A percentile compares a stretch with the other conserved stretches of the same genome.
Conservation (phyloP, 202 grass and related monocot genomes). For the Schoenoplectus tabernaemontani region DNA sequence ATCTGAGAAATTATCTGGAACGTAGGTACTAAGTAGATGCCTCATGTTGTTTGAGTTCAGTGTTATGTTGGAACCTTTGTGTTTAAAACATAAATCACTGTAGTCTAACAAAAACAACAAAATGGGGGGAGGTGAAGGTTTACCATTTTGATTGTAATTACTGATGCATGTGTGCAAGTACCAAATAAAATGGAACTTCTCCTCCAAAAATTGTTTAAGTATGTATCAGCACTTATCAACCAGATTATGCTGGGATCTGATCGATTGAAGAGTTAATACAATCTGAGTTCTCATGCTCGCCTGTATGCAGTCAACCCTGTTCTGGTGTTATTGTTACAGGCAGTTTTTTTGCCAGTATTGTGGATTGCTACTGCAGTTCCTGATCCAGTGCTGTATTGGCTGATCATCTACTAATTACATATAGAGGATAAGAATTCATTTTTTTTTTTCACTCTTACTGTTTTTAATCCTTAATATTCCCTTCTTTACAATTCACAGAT, state of each 20-base stretch:
- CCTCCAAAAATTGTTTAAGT: background rate
- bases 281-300: background rate
- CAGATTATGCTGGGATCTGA: background rate
- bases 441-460: background rate
- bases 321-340: background rate
- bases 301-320: background rate
- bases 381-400: background rate
- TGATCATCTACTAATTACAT: background rate
- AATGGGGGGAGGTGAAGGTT: background rate
- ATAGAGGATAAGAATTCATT: background rate
- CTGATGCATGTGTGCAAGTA: background rate
- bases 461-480: background rate
- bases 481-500: constrained; percentile 37
- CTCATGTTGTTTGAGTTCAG: background rate
- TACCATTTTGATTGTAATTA: background rate
- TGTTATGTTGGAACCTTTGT: background rate
- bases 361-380: background rate
- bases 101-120: background rate
- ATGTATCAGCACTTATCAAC: background rate
- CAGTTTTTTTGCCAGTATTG: background rate
- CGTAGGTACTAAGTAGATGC: background rate
- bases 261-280: background rate
- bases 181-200: background rate
- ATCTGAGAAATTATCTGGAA: background rate
- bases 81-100: background rate